These are phyloP conservation scores for Phaeodactylum tricornutum DNA, from an alignment of 108 stramenopile species.

Conservation along the genomic window DNA sequence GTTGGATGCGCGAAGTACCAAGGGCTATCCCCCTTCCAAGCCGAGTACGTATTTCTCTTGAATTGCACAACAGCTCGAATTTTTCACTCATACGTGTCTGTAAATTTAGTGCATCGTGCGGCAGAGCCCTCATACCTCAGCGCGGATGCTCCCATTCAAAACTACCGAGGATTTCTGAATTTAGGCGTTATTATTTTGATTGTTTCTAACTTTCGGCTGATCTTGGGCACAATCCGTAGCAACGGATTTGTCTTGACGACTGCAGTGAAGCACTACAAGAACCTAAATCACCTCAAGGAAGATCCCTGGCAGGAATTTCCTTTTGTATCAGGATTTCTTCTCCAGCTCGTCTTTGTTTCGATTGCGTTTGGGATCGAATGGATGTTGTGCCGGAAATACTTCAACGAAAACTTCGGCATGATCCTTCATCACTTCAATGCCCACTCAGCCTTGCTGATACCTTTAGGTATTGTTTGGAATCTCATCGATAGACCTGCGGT, in stretches of 20 bases:
- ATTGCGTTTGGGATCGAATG: constrained; percentile 51
- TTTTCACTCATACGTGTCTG: no score
- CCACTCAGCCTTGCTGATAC: constrained; percentile 32
- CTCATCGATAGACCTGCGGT: constrained; percentile 43
- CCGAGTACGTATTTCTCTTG: no score
- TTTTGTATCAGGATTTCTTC: constrained; percentile 42
- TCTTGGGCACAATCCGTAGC: constrained; percentile 39
- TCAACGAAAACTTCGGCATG: constrained; percentile 42
- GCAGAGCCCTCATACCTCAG: constrained; percentile 52
- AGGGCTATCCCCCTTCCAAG: constrained; percentile 49
- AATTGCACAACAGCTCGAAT: no score
- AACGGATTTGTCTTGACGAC: constrained; percentile 52
- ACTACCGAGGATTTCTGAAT: constrained; percentile 78
- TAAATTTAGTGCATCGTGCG: constrained; percentile 66
- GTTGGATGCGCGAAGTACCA: constrained; percentile 29
- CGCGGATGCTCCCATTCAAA: constrained; percentile 44
- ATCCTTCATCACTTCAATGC: constrained; percentile 54
- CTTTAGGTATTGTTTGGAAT: constrained; percentile 54
- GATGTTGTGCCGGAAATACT: constrained; percentile 18
- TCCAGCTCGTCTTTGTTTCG: constrained; percentile 42
- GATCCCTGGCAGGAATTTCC: constrained; percentile 37
- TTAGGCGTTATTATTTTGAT: constrained; percentile 62
- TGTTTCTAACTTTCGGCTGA: constrained; percentile 62
- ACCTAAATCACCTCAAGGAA: constrained; percentile 2
- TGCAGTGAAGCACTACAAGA: constrained; percentile 3